Evolutionary conservation across 2,329 filamentous ascomycete genomes (phyloP), one percentile per base, ranked within the genome.

Genomic region (Neofusicoccum kwambonambiense): DNA sequence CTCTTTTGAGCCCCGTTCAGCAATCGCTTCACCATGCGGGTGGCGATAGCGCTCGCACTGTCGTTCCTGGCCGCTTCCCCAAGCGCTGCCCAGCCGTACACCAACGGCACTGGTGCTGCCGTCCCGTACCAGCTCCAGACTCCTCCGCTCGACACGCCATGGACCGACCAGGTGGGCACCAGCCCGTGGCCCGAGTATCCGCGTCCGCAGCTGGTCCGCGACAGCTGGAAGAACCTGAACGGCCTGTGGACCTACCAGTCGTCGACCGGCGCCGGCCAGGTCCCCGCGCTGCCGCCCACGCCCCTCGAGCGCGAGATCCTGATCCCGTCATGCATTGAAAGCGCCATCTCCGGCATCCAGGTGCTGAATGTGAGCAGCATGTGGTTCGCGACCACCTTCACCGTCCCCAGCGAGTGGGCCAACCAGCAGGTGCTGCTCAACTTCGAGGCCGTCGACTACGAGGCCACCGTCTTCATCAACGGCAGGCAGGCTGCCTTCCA

Each of bases 381-480:
- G 17, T 83, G 81, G 81, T 82, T 81, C 67, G 78, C 79, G 49
- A 86, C 82, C 0, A 77, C 76, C 0, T 87, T 89, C 68, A 71
- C 74, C 1, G 75, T 88, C 0, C 82, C 85, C 0, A 68, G 72
- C 0, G 69, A 72, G 15, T 88, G 85, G 84, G 73, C 73, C 1
- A 74, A 73, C 3, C 74, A 79, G 49, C 75, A 72, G 1, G 76
- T 86, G 0, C 66, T 86, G 47, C 75, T 87, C 62, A 84, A 86
- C 69, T 87, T 87, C 63, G 85, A 86, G 67, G 84, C 85, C 5
- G 84, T 87, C 35, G 85, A 87, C 69, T 87, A 86, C 65, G 79
- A 86, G 68, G 78, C 82, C 6, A 83, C 81, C 0, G 83, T 89
- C 0, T 89, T 84, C 65, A 77, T 89, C 68, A 89, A 88, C 68